Evolutionary conservation across 2,329 filamentous ascomycete species (phyloP).

Genomic region (Trichoderma sp.): DNA sequence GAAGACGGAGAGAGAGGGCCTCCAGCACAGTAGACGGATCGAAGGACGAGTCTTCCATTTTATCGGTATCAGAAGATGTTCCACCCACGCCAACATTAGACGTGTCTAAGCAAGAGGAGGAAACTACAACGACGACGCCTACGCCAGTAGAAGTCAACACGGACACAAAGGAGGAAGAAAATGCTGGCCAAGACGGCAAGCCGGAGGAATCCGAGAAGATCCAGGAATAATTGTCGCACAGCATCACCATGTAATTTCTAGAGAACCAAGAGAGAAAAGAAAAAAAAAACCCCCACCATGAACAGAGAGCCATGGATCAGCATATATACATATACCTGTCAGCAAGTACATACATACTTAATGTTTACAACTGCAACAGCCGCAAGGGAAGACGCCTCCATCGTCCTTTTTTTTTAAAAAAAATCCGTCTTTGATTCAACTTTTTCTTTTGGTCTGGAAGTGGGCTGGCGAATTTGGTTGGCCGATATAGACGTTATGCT

Average conservation of each 20-base stretch:
- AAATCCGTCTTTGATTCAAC: not conserved
- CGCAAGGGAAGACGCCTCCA: not conserved
- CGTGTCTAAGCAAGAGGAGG: slow-evolving; percentile 18
- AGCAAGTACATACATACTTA: slow-evolving; percentile 32
- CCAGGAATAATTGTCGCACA: slow-evolving; percentile 14
- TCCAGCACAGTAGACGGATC: slow-evolving; percentile 33
- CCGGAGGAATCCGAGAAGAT: slow-evolving; percentile 17
- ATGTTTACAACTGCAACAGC: slow-evolving; percentile 35
- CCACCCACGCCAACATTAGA: slow-evolving; percentile 18
- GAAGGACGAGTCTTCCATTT: slow-evolving; percentile 26
- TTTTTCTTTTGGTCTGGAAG: not conserved
- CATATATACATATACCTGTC: slow-evolving; percentile 25
- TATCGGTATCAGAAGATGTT: slow-evolving; percentile 16
- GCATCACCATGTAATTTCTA: slow-evolving; percentile 18
- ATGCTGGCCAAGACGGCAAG: slow-evolving; percentile 19
- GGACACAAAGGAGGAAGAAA: slow-evolving; percentile 19
- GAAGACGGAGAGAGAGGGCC: slow-evolving; percentile 63
- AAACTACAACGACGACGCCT: not conserved
- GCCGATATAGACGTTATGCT: not conserved
- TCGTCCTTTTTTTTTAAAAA: not conserved
- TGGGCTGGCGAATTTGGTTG: not conserved
- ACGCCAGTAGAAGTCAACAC: not conserved
- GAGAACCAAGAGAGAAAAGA: slow-evolving; percentile 19
- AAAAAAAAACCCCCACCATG: slow-evolving; percentile 24
- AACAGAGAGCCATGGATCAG: slow-evolving; percentile 12